Base-by-base conservation (phyloP, 352 stramenopile species). In the Phytophthora citricola region DNA sequence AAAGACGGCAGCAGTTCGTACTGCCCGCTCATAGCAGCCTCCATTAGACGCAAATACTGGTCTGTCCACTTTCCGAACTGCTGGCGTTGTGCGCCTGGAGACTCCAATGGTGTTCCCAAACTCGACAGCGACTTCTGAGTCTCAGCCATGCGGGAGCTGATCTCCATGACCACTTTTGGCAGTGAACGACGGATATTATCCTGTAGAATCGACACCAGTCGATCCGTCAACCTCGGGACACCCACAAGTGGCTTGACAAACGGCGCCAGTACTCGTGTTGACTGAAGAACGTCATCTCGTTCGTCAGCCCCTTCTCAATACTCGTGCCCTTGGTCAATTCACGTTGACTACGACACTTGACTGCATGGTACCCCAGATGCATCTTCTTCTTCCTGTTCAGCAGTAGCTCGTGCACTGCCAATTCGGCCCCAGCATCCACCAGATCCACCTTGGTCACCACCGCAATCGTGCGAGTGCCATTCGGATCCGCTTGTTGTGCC, bases 401-500 rank as follows among this genome's bases (percentile, higher is more conserved):
- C 41, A 97, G 56, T 22, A 97, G 73, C 7, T 96, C 76, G 38
- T 88, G 71, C 1, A 97, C 82, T 36, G 76, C 61, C 17, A 51
- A 26, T 68, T 97, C 87, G 15, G 73, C 89, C 7, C 89, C 91
- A 60, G 66, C 63, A 79, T 97, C 87, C 46, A 97, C 91, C 40
- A 96, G 73, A 76, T 97, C 91, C 43, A 93, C 74, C 69, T 97
- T 97, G 7, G 91, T 97, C 44, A 97, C 75, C 3, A 97, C 89
- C 2, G 86, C 85, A 59, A 97, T 95, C 0, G 89, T 97, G 20
- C 91, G 85, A 22, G 68, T 68, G 9, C 83, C 88, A 8, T 73
- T 61, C 4, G 82, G 73, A 65, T 97, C 90, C 9, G 83, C 87
- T 52, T 90, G 76, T 48, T 84, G 58, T 1, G 85, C 85, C 5